These are phyloP conservation scores for Diaporthe australafricana DNA, from an alignment of 2,329 filamentous ascomycete genomes.

Conservation along the genomic window DNA sequence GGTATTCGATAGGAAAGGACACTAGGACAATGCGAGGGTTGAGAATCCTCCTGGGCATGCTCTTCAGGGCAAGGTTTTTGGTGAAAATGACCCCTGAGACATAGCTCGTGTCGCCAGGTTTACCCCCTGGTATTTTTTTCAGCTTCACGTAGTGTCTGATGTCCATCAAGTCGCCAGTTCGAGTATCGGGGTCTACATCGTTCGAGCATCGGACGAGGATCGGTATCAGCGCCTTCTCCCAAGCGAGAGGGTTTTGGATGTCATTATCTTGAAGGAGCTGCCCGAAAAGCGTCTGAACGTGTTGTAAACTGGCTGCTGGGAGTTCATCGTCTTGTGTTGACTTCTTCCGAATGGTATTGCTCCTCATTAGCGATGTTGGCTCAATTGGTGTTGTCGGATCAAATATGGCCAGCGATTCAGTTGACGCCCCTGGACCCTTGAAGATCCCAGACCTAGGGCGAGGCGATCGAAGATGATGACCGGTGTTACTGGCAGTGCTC, in stretches of 20 bases:
- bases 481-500: conserved; percentile 81
- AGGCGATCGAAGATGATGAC: conserved; percentile 78
- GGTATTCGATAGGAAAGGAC: conserved; percentile 95
- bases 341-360: conserved; percentile 83
- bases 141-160: conserved; percentile 97
- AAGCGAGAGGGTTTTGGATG: conserved; percentile 79
- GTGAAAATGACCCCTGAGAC: conserved; percentile 97
- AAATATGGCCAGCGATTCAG: conserved; percentile 61
- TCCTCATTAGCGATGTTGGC: conserved; percentile 72
- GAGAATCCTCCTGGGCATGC: conserved; percentile 88
- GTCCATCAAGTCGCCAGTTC: conserved; percentile 93
- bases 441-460: conserved; percentile 69
- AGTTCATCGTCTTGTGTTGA: conserved; percentile 83
- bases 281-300: conserved; percentile 85
- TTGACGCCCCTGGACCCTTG: conserved; percentile 65
- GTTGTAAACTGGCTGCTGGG: conserved; percentile 86
- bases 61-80: conserved; percentile 96
- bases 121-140: conserved; percentile 94
- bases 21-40: conserved; percentile 92
- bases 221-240: conserved; percentile 91
- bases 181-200: conserved; percentile 93
- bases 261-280: conserved; percentile 84
- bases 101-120: conserved; percentile 92
- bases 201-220: conserved; percentile 92
- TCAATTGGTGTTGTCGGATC: conserved; percentile 57